phyloP scores from a whole-genome alignment of 2,329 filamentous ascomycete genomes.

The Aspergillus sp. region DNA sequence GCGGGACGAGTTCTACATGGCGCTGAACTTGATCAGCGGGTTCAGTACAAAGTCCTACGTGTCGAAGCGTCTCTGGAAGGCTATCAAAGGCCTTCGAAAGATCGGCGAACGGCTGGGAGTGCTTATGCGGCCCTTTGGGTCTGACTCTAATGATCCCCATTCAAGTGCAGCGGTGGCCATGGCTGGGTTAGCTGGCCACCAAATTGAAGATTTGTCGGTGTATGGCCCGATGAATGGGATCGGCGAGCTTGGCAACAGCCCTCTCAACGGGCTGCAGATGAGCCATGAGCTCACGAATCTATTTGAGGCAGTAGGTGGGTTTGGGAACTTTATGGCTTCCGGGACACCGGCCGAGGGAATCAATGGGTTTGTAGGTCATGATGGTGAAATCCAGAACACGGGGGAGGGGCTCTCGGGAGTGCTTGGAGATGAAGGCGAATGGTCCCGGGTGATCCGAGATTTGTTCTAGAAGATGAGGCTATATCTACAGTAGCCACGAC shows the following conservation, averaged over 20 bases:
- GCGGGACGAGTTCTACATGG: constrained; percentile 69
- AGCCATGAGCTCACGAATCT: constrained; percentile 62
- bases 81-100: constrained; percentile 63
- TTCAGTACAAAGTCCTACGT: constrained; percentile 64
- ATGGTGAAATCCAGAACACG: constrained; percentile 44
- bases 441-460: constrained; percentile 61
- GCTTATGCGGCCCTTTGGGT: constrained; percentile 38
- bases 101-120: constrained; percentile 64
- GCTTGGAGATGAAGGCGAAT: constrained; percentile 59
- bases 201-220: constrained; percentile 58
- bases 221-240: constrained; percentile 44
- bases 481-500: neutral
- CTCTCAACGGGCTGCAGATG: constrained; percentile 61
- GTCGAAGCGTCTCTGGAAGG: constrained; percentile 64
- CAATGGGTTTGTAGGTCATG: constrained; percentile 39
- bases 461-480: constrained; percentile 49
- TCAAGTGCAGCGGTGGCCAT: constrained; percentile 65
- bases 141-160: constrained; percentile 56
- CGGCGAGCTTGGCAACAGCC: constrained; percentile 53
- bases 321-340: constrained; percentile 42
- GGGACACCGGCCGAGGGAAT: constrained; percentile 38
- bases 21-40: constrained; percentile 63
- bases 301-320: constrained; percentile 64
- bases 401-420: constrained; percentile 48
- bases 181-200: constrained; percentile 65